A percentile compares a stretch with the other conserved stretches of the same genome.
Conservation (phyloP, 176 grass and related monocot genomes). For the Areca catechu region DNA sequence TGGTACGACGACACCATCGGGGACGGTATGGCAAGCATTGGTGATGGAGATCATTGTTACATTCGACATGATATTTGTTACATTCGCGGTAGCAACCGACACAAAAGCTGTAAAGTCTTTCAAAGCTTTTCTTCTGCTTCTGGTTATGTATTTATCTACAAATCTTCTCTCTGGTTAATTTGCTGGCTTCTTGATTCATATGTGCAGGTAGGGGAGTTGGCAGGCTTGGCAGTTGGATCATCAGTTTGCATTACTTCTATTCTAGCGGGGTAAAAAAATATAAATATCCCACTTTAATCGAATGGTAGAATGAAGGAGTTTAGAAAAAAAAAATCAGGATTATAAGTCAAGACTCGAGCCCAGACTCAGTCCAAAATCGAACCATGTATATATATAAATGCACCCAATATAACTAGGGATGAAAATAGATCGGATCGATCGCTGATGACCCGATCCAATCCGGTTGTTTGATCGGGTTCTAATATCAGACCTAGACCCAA, state of each 20-base stretch:
- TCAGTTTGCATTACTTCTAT: conserved; percentile 9
- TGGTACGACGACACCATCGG: conserved; percentile 52
- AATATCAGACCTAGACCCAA: no score
- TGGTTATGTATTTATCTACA: not conserved
- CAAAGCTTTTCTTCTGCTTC: not conserved
- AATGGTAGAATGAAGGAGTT: no score
- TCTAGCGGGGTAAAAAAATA: conserved; percentile 5
- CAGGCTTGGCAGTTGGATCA: conserved; percentile 6
- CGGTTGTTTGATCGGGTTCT: no score
- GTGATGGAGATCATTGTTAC: conserved; percentile 72
- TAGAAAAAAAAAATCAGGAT: no score
- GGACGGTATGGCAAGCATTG: conserved; percentile 57
- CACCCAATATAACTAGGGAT: no score
- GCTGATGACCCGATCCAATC: no score
- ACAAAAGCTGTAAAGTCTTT: conserved; percentile 48
- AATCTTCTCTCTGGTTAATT: not conserved
- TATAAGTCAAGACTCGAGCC: no score
- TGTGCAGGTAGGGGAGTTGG: conserved; percentile 2
- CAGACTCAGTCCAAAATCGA: no score
- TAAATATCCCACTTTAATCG: not conserved
- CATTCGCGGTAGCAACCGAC: conserved; percentile 86
- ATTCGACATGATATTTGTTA: conserved; percentile 99
- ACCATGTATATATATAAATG: no score
- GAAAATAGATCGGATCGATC: no score
- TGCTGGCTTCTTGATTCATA: not conserved